Conservation (phyloP, 139 green algal genomes). For the Chlamydomonas urium region DNA sequence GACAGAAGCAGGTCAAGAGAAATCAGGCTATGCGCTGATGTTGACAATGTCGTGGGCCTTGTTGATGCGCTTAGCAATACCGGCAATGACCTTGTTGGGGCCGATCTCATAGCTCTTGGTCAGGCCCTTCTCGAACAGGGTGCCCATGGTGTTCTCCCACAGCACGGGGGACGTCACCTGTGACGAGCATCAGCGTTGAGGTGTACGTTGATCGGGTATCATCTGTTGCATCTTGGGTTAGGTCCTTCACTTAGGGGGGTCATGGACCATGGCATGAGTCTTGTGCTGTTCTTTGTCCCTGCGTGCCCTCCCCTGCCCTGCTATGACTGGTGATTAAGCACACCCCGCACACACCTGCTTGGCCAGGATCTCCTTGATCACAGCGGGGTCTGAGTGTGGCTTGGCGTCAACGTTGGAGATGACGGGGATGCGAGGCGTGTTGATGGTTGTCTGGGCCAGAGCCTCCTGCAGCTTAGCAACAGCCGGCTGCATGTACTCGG, state of each 20-base stretch:
- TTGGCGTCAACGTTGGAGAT: conserved; percentile 96
- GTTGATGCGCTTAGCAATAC: conserved; percentile 97
- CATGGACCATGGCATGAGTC: too few species aligned
- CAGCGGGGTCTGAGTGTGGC: conserved; percentile 89
- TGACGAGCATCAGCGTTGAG: too few species aligned
- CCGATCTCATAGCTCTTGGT: conserved; percentile 82
- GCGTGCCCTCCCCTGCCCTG: too few species aligned
- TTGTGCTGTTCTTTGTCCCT: too few species aligned
- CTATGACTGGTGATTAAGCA: too few species aligned
- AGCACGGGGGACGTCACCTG: conserved; percentile 93
- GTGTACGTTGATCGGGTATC: too few species aligned
- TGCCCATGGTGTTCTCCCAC: conserved; percentile 90
- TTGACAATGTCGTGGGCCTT: conserved; percentile 66
- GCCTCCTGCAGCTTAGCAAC: conserved; percentile 79
- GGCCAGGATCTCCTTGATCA: conserved; percentile 88
- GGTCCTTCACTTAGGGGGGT: too few species aligned
- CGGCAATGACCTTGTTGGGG: conserved; percentile 82
- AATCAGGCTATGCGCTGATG: conserved; percentile 51
- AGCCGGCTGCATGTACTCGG: conserved; percentile 87
- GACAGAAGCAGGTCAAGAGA: too few species aligned
- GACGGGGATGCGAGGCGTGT: conserved; percentile 86
- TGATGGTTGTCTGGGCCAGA: conserved; percentile 45
- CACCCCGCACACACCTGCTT: conserved; percentile 60
- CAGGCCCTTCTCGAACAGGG: conserved; percentile 82
- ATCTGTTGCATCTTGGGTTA: too few species aligned